phyloP scores from a whole-genome alignment of 345 rosid genomes.

The Moricandia arvensis region DNA sequence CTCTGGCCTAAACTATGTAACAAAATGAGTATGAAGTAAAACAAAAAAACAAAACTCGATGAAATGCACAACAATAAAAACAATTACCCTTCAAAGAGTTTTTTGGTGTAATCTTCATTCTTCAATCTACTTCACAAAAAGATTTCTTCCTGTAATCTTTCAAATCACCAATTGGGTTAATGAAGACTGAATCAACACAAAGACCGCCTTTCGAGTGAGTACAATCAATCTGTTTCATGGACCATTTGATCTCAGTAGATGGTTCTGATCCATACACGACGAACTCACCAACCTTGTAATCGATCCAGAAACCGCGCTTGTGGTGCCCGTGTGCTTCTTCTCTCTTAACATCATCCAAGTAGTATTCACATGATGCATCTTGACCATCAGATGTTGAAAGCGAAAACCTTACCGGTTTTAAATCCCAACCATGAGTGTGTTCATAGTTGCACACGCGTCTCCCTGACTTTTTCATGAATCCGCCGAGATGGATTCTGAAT shows the following conservation, averaged over 20 bases:
- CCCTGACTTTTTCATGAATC: slow-evolving; percentile 66
- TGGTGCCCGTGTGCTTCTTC: slow-evolving; percentile 53
- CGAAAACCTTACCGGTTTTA: slow-evolving; percentile 69
- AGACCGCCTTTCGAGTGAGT: slow-evolving; percentile 94
- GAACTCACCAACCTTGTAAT: slow-evolving; percentile 81
- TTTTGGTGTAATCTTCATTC: background rate
- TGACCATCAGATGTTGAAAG: slow-evolving; percentile 72
- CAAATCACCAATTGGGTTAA: slow-evolving; percentile 65
- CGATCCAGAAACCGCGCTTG: slow-evolving; percentile 91
- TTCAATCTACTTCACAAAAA: slow-evolving; percentile 1
- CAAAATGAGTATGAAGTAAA: slow-evolving; percentile 11
- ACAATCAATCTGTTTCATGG: slow-evolving; percentile 95
- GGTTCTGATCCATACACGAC: slow-evolving; percentile 58
- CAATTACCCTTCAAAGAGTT: slow-evolving; percentile 8
- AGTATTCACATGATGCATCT: slow-evolving; percentile 57
- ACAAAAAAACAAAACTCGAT: slow-evolving; percentile 9
- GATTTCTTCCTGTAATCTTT: slow-evolving; percentile 46
- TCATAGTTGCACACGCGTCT: slow-evolving; percentile 64
- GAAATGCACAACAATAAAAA: slow-evolving; percentile 22
- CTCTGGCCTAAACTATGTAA: slow-evolving; percentile 23
- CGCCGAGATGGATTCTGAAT: slow-evolving; percentile 88
- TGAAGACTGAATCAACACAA: slow-evolving; percentile 87
- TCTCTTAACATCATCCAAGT: slow-evolving; percentile 53
- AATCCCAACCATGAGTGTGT: slow-evolving; percentile 85
- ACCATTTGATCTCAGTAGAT: slow-evolving; percentile 65